phyloP scores from a whole-genome alignment of 805 yeast genomes.

The Kluyveromyces aestuarii region DNA sequence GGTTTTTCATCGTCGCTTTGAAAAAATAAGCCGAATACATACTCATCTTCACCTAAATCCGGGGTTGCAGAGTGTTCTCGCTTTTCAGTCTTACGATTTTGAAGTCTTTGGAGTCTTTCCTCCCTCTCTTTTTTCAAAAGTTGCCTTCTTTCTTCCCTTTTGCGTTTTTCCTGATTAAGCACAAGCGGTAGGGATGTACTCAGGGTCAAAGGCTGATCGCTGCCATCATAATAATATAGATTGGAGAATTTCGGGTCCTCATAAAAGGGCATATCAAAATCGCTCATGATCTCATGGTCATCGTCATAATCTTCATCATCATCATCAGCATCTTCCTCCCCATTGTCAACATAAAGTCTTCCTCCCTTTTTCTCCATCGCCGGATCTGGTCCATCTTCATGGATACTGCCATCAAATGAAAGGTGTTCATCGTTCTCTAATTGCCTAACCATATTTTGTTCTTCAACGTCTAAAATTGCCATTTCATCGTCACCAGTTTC shows the following conservation, averaged over 20 bases:
- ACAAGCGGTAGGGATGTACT: conserved; percentile 27
- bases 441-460: conserved; percentile 23
- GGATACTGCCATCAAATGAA: conserved; percentile 27
- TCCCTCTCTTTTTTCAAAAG: conserved; percentile 22
- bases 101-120: conserved; percentile 20
- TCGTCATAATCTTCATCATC: conserved; percentile 25
- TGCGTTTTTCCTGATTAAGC: conserved; percentile 23
- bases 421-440: conserved; percentile 24
- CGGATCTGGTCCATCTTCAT: conserved; percentile 26
- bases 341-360: background rate
- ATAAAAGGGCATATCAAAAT: conserved; percentile 33
- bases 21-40: conserved; percentile 26
- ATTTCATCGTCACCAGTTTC: conserved; percentile 27
- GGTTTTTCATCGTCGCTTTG: conserved; percentile 23
- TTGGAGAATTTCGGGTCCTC: conserved; percentile 33
- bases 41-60: conserved; percentile 29
- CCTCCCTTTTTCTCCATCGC: conserved; percentile 11
- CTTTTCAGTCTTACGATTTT: conserved; percentile 14
- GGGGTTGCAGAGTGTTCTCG: conserved; percentile 33
- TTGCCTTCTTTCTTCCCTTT: conserved; percentile 19
- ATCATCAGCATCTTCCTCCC: conserved; percentile 17
- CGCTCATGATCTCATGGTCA: conserved; percentile 26
- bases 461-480: conserved; percentile 26
- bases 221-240: conserved; percentile 25
- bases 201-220: conserved; percentile 25